These are phyloP conservation scores for Dicorynia guianensis DNA, from an alignment of 306 rosid species.

Conservation along the genomic window DNA sequence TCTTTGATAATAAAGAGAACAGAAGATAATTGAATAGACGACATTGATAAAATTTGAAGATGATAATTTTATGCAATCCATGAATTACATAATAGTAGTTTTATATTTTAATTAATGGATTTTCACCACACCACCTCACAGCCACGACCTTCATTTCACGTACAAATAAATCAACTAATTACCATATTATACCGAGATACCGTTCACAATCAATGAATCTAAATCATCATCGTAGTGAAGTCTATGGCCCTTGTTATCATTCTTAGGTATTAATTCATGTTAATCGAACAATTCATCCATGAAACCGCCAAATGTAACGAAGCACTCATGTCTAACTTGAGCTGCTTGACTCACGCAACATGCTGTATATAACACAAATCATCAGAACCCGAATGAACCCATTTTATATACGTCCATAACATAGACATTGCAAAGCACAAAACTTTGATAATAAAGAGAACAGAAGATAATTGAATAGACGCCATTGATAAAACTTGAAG, in stretches of 20 bases:
- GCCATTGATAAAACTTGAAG: background rate
- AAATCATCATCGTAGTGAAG: background rate
- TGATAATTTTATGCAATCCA: no score
- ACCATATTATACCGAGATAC: background rate
- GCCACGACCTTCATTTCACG: background rate
- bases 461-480: background rate
- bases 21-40: background rate
- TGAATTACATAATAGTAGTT: no score
- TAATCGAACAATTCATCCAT: no score
- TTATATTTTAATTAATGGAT: no score
- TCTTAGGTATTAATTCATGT: background rate
- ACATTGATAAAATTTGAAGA: background rate
- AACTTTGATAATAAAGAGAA: background rate
- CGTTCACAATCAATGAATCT: background rate
- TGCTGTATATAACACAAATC: background rate
- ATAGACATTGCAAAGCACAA: background rate
- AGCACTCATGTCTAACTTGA: background rate
- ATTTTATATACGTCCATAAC: background rate
- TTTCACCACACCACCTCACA: no score
- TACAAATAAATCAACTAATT: background rate
- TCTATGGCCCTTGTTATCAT: background rate
- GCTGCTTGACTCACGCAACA: background rate
- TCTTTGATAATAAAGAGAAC: background rate
- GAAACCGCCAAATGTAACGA: background rate
- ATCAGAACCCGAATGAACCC: no score